These are phyloP conservation scores for Leccinum subgranulosum DNA, from an alignment of 768 basidiomycete genomes.

Conservation along the genomic window DNA sequence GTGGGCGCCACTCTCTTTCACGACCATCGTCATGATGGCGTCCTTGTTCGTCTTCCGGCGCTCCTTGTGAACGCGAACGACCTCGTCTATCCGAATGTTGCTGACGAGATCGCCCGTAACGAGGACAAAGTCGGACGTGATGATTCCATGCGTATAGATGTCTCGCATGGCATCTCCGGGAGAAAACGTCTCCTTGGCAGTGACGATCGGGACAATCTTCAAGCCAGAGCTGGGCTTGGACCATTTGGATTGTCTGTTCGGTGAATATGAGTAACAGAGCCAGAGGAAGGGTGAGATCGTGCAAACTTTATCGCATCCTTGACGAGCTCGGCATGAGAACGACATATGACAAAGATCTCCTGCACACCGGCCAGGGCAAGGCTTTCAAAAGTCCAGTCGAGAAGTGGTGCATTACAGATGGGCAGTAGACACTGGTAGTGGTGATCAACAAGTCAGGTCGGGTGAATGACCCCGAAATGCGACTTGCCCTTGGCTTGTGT, in stretches of 20 bases:
- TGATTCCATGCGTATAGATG: conserved; percentile 87
- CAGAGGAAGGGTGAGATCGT: conserved; percentile 10
- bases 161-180: conserved; percentile 92
- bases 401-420: conserved; percentile 87
- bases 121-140: conserved; percentile 88
- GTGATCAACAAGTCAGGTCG: conserved; percentile 16
- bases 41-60: conserved; percentile 84
- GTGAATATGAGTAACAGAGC: conserved; percentile 8
- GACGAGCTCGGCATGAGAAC: conserved; percentile 85
- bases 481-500: conserved; percentile 78
- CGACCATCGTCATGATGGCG: conserved; percentile 95
- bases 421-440: conserved; percentile 78
- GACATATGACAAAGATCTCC: conserved; percentile 93
- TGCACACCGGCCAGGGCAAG: conserved; percentile 93
- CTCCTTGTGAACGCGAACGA: conserved; percentile 86
- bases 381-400: conserved; percentile 97
- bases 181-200: conserved; percentile 82
- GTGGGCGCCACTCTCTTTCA: conserved; percentile 68
- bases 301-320: conserved; percentile 80
- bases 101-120: conserved; percentile 92
- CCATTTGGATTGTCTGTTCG: conserved; percentile 75
- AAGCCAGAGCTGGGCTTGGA: conserved; percentile 74
- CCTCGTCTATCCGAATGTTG: conserved; percentile 87
- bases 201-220: conserved; percentile 82
- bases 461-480: conserved; percentile 5